Conservation (phyloP, 148 eudicot genomes). For the Fagopyrum esculentum region DNA sequence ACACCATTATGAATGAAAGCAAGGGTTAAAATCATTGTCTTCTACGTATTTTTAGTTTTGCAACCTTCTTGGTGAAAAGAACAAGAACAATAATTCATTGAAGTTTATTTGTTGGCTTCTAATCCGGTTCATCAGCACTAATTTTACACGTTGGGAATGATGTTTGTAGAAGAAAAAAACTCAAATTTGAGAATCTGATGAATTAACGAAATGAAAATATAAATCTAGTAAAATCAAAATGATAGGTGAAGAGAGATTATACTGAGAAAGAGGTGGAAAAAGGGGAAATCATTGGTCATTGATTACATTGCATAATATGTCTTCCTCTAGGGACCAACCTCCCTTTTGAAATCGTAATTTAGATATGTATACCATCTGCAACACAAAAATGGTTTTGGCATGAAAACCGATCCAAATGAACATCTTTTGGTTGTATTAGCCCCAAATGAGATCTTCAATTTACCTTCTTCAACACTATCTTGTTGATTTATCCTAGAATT, state of each 20-base stretch:
- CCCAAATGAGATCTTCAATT: too few relatives aligned
- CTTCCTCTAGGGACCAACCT: too few relatives aligned
- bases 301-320: too few relatives aligned
- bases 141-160: constrained; percentile 34
- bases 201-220: background rate
- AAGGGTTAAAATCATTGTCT: too few relatives aligned
- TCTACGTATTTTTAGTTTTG: constrained; percentile 11
- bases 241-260: constrained; percentile 17
- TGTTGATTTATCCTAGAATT: too few relatives aligned
- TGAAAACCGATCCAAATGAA: too few relatives aligned
- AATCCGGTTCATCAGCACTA: constrained; percentile 41
- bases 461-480: too few relatives aligned
- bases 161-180: background rate
- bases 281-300: constrained; percentile 30
- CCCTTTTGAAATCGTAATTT: too few relatives aligned
- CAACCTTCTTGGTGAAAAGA: constrained; percentile 59
- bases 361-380: too few relatives aligned
- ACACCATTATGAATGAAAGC: too few relatives aligned
- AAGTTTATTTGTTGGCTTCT: constrained; percentile 28
- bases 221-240: constrained; percentile 6
- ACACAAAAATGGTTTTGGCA: too few relatives aligned
- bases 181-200: constrained; percentile 13
- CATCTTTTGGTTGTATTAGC: too few relatives aligned
- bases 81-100: constrained; percentile 59
- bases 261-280: constrained; percentile 71